Evolutionary conservation across 2,329 filamentous ascomycete genomes (phyloP).

Genomic region (Fusarium sp.): DNA sequence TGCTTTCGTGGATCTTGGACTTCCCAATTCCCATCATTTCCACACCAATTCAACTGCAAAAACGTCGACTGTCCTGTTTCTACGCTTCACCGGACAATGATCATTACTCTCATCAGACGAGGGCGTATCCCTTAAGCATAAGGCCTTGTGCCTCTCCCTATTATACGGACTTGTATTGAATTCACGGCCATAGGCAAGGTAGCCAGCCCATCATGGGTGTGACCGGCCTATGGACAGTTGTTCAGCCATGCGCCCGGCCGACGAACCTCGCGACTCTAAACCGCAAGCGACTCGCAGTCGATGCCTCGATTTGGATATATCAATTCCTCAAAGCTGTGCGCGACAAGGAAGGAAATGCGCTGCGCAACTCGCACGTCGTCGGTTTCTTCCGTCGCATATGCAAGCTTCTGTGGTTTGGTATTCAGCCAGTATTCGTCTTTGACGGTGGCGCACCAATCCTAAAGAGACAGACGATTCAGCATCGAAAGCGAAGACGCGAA

Average conservation of each 20-base stretch:
- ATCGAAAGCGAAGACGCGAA: constrained; percentile 81
- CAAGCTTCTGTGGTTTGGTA: constrained; percentile 96
- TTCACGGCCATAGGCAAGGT: constrained; percentile 30
- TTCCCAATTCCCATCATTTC: neutral
- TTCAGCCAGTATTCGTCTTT: constrained; percentile 97
- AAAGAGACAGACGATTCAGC: constrained; percentile 89
- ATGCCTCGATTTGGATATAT: constrained; percentile 99
- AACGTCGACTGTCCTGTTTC: neutral
- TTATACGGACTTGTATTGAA: neutral
- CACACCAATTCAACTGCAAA: neutral
- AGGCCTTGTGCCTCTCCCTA: constrained; percentile 12
- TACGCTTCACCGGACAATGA: constrained; percentile 11
- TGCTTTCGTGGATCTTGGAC: neutral
- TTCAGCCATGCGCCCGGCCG: constrained; percentile 93
- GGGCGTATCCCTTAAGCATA: constrained; percentile 34
- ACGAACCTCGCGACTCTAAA: constrained; percentile 97
- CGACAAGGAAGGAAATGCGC: constrained; percentile 96
- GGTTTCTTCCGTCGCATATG: constrained; percentile 99
- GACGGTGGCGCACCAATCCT: constrained; percentile 92
- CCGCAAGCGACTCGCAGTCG: constrained; percentile 93
- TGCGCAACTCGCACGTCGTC: constrained; percentile 94
- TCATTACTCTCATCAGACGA: constrained; percentile 10
- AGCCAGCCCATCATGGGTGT: constrained; percentile 87
- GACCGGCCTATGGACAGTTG: constrained; percentile 94
- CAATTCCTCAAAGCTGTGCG: constrained; percentile 98